phyloP scores from a whole-genome alignment of 768 basidiomycete species.

The Termitomyces sp. region DNA sequence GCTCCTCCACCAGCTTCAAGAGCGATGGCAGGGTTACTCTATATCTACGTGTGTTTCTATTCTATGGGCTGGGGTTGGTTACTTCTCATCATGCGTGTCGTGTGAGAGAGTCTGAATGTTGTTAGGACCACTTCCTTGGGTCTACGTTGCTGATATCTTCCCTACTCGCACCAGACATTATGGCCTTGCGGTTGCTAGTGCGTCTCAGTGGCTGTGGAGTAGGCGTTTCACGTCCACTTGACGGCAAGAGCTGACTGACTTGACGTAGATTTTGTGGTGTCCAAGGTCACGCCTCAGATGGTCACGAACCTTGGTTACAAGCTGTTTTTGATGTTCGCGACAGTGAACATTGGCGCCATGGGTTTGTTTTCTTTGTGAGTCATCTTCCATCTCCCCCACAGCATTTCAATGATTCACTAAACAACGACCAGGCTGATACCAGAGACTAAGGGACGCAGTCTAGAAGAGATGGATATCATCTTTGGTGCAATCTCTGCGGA shows the following conservation, averaged over 20 bases:
- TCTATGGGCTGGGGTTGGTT: constrained; percentile 72
- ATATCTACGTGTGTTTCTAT: constrained; percentile 85
- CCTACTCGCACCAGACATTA: constrained; percentile 80
- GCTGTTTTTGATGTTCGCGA: constrained; percentile 71
- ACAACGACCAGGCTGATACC: constrained; percentile 39
- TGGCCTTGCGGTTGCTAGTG: constrained; percentile 68
- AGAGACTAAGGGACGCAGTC: constrained; percentile 54
- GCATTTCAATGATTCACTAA: neutral
- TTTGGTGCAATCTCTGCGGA: constrained; percentile 42
- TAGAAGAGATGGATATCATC: constrained; percentile 50
- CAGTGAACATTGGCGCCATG: constrained; percentile 70
- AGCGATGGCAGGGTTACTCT: constrained; percentile 83
- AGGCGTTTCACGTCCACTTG: neutral
- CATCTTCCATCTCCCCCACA: neutral
- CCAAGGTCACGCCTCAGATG: constrained; percentile 64
- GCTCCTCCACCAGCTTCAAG: constrained; percentile 51
- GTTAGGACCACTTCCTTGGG: constrained; percentile 59
- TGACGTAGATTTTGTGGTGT: constrained; percentile 59
- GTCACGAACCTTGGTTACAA: constrained; percentile 62
- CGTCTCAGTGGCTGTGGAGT: constrained; percentile 85
- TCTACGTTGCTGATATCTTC: constrained; percentile 82
- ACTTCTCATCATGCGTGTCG: neutral
- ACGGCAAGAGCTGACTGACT: neutral
- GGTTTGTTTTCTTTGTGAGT: constrained; percentile 57
- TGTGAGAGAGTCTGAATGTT: constrained; percentile 11